Percentiles rank a stretch among this genome's conserved stretches.
phyloP scores from a whole-genome alignment of 225 moss, liverwort and hornwort genomes.

The Asterella californica region DNA sequence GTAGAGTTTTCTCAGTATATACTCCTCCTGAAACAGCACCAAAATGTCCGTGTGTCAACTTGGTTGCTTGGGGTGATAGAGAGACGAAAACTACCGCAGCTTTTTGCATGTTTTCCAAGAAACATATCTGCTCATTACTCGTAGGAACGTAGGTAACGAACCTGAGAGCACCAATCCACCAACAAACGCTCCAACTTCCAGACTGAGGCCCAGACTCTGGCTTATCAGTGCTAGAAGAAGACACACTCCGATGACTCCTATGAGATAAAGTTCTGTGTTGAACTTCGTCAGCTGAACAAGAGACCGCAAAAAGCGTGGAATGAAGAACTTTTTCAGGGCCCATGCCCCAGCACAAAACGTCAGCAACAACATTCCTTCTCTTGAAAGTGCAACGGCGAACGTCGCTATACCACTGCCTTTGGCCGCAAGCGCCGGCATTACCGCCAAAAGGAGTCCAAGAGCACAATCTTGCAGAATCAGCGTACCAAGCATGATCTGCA shows the following conservation, averaged over 20 bases:
- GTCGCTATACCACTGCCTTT: slow-evolving; percentile 36
- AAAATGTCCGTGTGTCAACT: neutral
- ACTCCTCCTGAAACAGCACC: slow-evolving; percentile 27
- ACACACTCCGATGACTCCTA: slow-evolving; percentile 39
- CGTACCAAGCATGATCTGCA: slow-evolving; percentile 46
- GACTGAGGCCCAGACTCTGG: slow-evolving; percentile 40
- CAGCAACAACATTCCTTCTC: slow-evolving; percentile 29
- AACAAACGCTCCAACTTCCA: slow-evolving; percentile 49
- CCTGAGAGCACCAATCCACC: slow-evolving; percentile 44
- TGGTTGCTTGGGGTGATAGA: neutral
- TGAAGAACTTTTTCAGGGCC: slow-evolving; percentile 32
- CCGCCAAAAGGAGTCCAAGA: slow-evolving; percentile 45
- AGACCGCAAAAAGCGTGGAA: slow-evolving; percentile 31
- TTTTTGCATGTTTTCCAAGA: neutral
- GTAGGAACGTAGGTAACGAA: neutral
- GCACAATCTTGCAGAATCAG: slow-evolving; percentile 47
- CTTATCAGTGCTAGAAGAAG: slow-evolving; percentile 40
- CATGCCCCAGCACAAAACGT: slow-evolving; percentile 35
- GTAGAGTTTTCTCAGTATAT: slow-evolving; percentile 38
- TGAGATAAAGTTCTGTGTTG: slow-evolving; percentile 43
- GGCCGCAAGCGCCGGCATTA: slow-evolving; percentile 48
- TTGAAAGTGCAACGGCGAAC: slow-evolving; percentile 35
- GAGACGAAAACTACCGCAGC: neutral
- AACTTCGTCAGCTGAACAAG: slow-evolving; percentile 41
- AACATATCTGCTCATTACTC: neutral